Percentiles rank a stretch among this genome's conserved stretches.
Conservation (phyloP, 2,329 filamentous ascomycete genomes). For the Sclerotinia subarctica region DNA sequence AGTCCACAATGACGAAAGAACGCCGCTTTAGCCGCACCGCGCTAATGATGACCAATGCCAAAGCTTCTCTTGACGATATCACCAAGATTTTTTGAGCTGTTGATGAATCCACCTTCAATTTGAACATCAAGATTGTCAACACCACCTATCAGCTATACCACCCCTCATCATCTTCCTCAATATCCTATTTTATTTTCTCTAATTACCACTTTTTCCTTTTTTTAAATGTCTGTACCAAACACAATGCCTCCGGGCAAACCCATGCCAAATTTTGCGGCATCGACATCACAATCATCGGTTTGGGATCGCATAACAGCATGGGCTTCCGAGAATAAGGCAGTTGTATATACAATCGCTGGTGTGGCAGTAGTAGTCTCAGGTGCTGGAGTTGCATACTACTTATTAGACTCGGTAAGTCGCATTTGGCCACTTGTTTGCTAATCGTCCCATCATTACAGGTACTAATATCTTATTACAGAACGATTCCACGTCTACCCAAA, state of each 20-base stretch:
- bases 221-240: conserved; percentile 34
- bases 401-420: conserved; percentile 57
- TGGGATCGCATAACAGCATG: conserved; percentile 90
- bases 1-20: conserved; percentile 21
- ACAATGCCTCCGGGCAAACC: conserved; percentile 32
- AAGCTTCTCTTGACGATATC: conserved; percentile 27
- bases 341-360: conserved; percentile 94
- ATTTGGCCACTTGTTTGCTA: conserved; percentile 16
- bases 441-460: conserved; percentile 19
- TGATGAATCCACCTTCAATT: conserved; percentile 19
- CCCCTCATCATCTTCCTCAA: conserved; percentile 27
- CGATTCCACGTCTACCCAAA: conserved; percentile 36
- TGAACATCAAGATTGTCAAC: conserved; percentile 22
- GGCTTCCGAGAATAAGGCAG: conserved; percentile 92
- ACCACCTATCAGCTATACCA: conserved; percentile 25
- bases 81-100: conserved; percentile 23
- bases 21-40: conserved; percentile 14
- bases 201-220: conserved; percentile 29
- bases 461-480: conserved; percentile 30
- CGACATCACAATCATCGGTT: conserved; percentile 37
- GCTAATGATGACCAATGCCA: conserved; percentile 19
- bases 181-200: conserved; percentile 25
- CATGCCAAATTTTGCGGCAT: conserved; percentile 37
- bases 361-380: conserved; percentile 88
- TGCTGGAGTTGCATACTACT: conserved; percentile 90